Conservation (phyloP, 2,329 filamentous ascomycete species). For the Annulohypoxylon truncatum region DNA sequence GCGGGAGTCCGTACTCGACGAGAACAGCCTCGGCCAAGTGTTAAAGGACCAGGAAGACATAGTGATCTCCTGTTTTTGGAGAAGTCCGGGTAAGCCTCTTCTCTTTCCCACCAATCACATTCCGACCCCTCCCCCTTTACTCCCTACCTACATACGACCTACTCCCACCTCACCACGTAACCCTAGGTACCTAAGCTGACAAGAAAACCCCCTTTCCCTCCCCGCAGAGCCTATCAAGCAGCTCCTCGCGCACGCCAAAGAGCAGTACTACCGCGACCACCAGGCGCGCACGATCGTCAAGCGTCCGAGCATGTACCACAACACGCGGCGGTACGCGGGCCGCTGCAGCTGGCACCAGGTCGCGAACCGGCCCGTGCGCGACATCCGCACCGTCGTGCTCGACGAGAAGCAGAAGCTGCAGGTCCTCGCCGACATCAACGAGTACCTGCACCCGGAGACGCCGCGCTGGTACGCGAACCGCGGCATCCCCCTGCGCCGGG, state of each 20-base stretch:
- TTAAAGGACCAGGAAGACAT: conserved; percentile 66
- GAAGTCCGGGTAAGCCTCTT: conserved; percentile 54
- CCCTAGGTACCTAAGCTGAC: conserved; percentile 21
- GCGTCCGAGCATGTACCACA: conserved; percentile 60
- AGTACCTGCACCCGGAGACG: conserved; percentile 78
- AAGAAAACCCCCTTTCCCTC: background rate
- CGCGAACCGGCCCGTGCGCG: conserved; percentile 72
- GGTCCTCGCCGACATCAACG: conserved; percentile 78
- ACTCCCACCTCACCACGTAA: background rate
- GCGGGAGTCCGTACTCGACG: conserved; percentile 56
- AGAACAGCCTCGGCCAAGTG: conserved; percentile 50
- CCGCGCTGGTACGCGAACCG: conserved; percentile 79
- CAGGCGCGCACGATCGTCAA: conserved; percentile 69
- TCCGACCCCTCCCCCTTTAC: background rate
- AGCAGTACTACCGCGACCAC: conserved; percentile 63
- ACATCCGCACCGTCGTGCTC: conserved; percentile 80
- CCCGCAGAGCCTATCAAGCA: conserved; percentile 63
- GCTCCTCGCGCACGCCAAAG: conserved; percentile 65
- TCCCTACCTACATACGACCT: background rate
- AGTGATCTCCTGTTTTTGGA: conserved; percentile 66
- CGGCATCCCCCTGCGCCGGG: conserved; percentile 80
- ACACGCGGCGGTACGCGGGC: conserved; percentile 59
- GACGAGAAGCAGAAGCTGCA: conserved; percentile 73
- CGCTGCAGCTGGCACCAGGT: conserved; percentile 66
- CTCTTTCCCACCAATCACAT: background rate